Percentiles rank a stretch among this genome's conserved stretches.
phyloP scores from a whole-genome alignment of 768 basidiomycete species.

The Vararia minispora region DNA sequence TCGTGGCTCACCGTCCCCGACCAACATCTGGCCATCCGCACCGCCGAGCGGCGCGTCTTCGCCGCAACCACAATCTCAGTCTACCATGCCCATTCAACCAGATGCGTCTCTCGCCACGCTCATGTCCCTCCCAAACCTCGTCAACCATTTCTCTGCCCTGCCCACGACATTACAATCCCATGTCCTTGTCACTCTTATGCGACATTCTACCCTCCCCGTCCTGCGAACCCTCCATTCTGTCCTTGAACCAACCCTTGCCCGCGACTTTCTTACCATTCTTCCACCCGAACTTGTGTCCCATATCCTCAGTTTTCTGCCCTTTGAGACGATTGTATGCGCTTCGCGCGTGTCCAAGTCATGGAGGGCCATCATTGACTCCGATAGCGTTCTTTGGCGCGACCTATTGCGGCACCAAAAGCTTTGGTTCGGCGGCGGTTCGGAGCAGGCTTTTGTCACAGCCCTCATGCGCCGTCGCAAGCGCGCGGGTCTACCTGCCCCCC shows the following conservation, averaged over 20 bases:
- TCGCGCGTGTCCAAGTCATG: conserved; percentile 84
- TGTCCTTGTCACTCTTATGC: conserved; percentile 83
- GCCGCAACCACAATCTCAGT: conserved; percentile 43
- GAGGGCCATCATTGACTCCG: conserved; percentile 86
- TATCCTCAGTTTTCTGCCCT: conserved; percentile 77
- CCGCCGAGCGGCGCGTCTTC: conserved; percentile 73
- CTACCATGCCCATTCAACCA: conserved; percentile 71
- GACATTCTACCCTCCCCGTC: conserved; percentile 86
- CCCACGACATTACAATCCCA: conserved; percentile 85
- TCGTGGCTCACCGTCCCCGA: conserved; percentile 71
- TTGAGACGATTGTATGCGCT: conserved; percentile 72
- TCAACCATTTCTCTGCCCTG: conserved; percentile 69
- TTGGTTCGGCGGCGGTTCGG: conserved; percentile 84
- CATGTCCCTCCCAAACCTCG: conserved; percentile 72
- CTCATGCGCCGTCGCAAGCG: conserved; percentile 52
- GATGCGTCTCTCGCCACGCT: conserved; percentile 77
- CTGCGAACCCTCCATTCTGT: conserved; percentile 84
- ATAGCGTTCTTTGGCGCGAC: conserved; percentile 83
- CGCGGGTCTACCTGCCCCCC: conserved; percentile 26
- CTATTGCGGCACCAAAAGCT: conserved; percentile 73
- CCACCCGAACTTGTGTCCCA: conserved; percentile 90
- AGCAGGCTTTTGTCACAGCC: conserved; percentile 66
- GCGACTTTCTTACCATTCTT: conserved; percentile 87
- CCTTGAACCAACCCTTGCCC: conserved; percentile 79
- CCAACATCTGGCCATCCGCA: conserved; percentile 69